A percentile compares a stretch with the other conserved stretches of the same genome.
These are phyloP conservation scores for Leishmania mexicana DNA, from an alignment of 208 protist genomes.

Conservation along the genomic window DNA sequence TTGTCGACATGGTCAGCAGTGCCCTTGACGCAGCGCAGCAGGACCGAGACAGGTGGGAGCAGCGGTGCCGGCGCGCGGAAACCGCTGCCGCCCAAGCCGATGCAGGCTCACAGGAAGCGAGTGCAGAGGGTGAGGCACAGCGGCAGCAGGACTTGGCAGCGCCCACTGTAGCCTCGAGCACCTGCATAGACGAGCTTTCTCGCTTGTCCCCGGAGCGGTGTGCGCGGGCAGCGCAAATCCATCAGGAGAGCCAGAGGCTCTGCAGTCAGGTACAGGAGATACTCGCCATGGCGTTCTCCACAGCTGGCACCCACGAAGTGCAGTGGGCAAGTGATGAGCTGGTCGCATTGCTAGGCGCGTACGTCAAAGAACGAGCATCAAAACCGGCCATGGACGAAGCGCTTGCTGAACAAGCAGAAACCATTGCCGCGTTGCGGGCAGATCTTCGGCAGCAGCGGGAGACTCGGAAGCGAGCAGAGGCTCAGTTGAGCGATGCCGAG, in stretches of 20 bases:
- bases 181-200: neutral
- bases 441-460: constrained; percentile 16
- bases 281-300: constrained; percentile 10
- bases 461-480: constrained; percentile 2
- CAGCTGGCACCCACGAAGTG: constrained; percentile 2
- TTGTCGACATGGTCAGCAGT: neutral
- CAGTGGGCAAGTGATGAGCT: constrained; percentile 11
- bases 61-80: constrained; percentile 6
- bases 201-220: constrained; percentile 4
- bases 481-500: neutral
- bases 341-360: constrained; percentile 4
- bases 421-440: constrained; percentile 29
- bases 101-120: neutral
- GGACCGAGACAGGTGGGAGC: constrained; percentile 9
- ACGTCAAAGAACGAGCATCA: neutral
- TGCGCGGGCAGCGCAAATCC: constrained; percentile 12
- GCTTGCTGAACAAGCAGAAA: constrained; percentile 37
- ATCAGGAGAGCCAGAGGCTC: constrained; percentile 21
- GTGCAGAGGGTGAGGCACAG: constrained; percentile 7
- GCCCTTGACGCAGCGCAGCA: neutral
- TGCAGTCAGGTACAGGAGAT: constrained; percentile 29
- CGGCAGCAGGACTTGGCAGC: constrained; percentile 4
- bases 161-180: neutral
- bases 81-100: neutral
- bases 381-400: constrained; percentile 34